These are phyloP conservation scores for Pseudopyrenochaeta lycopersici DNA, from an alignment of 2,329 filamentous ascomycete genomes.

Conservation along the genomic window DNA sequence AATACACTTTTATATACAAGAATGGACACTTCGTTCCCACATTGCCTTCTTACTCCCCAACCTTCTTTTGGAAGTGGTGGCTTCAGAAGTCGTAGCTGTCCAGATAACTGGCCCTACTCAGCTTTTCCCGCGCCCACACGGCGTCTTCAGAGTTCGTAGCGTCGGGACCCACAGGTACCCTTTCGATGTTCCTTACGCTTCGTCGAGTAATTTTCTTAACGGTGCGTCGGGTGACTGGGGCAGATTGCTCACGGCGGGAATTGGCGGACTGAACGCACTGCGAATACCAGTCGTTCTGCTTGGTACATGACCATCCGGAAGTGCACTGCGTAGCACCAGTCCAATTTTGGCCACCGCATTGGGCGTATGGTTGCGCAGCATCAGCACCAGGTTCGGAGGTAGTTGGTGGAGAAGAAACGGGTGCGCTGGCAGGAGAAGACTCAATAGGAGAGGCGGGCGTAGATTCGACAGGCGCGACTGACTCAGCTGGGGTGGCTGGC, in stretches of 20 bases:
- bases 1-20: neutral
- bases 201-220: neutral
- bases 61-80: no score
- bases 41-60: neutral
- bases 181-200: neutral
- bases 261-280: conserved; percentile 47
- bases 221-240: neutral
- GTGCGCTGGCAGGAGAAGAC: neutral
- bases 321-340: conserved; percentile 52
- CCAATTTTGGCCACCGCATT: conserved; percentile 55
- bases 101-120: conserved; percentile 1
- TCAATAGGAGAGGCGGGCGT: conserved; percentile 5
- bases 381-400: conserved; percentile 3
- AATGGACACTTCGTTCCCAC: neutral
- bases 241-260: neutral
- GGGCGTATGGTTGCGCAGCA: conserved; percentile 42
- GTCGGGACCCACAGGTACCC: neutral
- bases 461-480: conserved; percentile 9
- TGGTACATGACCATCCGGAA: conserved; percentile 49
- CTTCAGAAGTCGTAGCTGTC: conserved; percentile 4
- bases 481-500: conserved; percentile 9
- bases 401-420: neutral
- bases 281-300: conserved; percentile 54
- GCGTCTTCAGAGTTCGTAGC: neutral
- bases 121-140: neutral